Evolutionary conservation across 2,329 filamentous ascomycete genomes (phyloP).

Genomic region (Penicillium janthinellum): DNA sequence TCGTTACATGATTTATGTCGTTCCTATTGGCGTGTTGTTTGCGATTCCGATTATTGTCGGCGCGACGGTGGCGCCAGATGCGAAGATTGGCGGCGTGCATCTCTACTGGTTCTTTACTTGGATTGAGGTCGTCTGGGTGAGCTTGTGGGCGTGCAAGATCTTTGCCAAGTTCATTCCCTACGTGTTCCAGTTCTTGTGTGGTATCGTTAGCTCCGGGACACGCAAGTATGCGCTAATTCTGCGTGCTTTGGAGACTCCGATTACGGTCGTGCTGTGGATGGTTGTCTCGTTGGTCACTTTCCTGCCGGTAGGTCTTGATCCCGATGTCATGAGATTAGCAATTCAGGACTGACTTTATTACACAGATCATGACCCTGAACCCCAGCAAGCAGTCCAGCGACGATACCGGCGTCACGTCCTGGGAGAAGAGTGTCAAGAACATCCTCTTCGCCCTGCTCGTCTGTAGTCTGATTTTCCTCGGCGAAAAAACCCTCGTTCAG

Average conservation of each 20-base stretch:
- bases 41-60: conserved; percentile 66
- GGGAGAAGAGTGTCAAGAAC: conserved; percentile 59
- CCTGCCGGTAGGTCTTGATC: conserved; percentile 48
- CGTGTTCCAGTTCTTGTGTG: conserved; percentile 62
- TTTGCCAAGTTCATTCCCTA: conserved; percentile 60
- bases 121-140: conserved; percentile 66
- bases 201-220: conserved; percentile 65
- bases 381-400: conserved; percentile 22
- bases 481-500: conserved; percentile 63
- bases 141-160: conserved; percentile 64
- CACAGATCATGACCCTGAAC: conserved; percentile 4
- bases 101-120: conserved; percentile 66
- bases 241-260: conserved; percentile 59
- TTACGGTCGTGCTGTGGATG: conserved; percentile 63
- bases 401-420: conserved; percentile 44
- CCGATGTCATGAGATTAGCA: neutral
- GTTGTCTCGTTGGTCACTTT: conserved; percentile 63
- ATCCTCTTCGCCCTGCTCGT: conserved; percentile 62
- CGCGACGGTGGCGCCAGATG: conserved; percentile 51
- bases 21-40: conserved; percentile 59
- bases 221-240: conserved; percentile 65
- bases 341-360: neutral
- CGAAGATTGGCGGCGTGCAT: conserved; percentile 57
- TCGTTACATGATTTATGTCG: conserved; percentile 64
- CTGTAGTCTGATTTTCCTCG: conserved; percentile 59